phyloP scores from a whole-genome alignment of 2,329 filamentous ascomycete genomes.

The Pseudocercospora fuligena region DNA sequence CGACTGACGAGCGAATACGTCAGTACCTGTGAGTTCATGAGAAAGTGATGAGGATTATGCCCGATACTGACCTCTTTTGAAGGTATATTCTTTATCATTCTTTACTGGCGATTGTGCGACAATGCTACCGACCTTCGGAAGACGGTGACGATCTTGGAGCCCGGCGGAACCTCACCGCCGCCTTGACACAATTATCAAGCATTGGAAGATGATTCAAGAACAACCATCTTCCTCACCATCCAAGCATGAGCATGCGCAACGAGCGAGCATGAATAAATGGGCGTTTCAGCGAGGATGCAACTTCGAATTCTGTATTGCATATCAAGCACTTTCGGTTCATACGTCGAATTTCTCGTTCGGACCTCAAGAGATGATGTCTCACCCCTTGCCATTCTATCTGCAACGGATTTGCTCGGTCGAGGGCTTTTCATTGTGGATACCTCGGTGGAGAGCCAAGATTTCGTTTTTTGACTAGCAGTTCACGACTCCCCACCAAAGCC shows the following conservation, averaged over 20 bases:
- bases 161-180: constrained; percentile 44
- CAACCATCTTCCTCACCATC: neutral
- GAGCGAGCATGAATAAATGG: neutral
- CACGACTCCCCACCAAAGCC: neutral
- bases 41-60: neutral
- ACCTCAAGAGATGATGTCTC: neutral
- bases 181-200: constrained; percentile 26
- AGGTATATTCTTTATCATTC: constrained; percentile 54
- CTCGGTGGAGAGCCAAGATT: neutral
- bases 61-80: neutral
- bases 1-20: constrained; percentile 42
- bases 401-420: neutral
- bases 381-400: neutral
- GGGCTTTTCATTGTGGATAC: neutral
- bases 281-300: neutral
- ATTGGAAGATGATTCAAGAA: constrained; percentile 3
- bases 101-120: constrained; percentile 48
- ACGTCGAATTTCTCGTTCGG: neutral
- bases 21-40: constrained; percentile 47
- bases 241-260: neutral
- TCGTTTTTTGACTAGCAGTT: neutral
- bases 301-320: neutral
- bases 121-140: constrained; percentile 50
- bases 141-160: constrained; percentile 50
- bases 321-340: neutral